Evolutionary conservation across 225 moss, liverwort and hornwort species (phyloP).

Genomic region (Bryoerythrophyllum caledonicum): DNA sequence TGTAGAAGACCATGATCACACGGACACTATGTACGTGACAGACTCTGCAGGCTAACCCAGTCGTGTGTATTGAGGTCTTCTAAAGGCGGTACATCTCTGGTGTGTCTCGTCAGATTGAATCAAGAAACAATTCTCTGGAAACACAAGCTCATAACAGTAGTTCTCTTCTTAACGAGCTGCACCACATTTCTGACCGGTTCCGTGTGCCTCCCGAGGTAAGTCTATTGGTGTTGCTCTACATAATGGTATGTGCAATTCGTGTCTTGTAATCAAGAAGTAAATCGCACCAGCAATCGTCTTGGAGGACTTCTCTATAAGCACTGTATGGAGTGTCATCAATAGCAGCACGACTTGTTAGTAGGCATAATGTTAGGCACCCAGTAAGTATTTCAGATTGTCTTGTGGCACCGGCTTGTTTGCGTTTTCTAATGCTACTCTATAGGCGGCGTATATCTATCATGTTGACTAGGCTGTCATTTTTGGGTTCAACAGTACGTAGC

Average conservation of each 20-base stretch:
- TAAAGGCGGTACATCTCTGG: conserved; percentile 29
- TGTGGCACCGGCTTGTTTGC: background rate
- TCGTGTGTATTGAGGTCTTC: conserved; percentile 4
- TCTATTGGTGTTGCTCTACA: background rate
- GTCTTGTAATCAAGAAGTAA: conserved; percentile 1
- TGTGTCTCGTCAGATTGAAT: conserved; percentile 70
- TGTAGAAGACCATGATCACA: background rate
- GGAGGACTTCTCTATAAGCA: background rate
- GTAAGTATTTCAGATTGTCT: conserved; percentile 1
- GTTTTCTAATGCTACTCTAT: background rate
- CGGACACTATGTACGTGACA: background rate
- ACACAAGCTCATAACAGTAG: conserved; percentile 79
- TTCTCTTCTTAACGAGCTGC: conserved; percentile 62
- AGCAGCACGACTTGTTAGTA: background rate
- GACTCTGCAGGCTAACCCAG: background rate
- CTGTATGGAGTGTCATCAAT: background rate
- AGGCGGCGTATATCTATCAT: background rate
- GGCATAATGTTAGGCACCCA: background rate
- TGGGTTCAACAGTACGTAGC: conserved; percentile 49
- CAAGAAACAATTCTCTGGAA: conserved; percentile 84
- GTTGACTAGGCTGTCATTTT: conserved; percentile 10
- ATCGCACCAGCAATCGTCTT: background rate
- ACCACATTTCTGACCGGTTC: conserved; percentile 68
- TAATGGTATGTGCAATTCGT: background rate
- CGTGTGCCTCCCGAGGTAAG: conserved; percentile 77